phyloP scores from a whole-genome alignment of 192 early-diverging fungal genomes.

The Coemansia sp. region DNA sequence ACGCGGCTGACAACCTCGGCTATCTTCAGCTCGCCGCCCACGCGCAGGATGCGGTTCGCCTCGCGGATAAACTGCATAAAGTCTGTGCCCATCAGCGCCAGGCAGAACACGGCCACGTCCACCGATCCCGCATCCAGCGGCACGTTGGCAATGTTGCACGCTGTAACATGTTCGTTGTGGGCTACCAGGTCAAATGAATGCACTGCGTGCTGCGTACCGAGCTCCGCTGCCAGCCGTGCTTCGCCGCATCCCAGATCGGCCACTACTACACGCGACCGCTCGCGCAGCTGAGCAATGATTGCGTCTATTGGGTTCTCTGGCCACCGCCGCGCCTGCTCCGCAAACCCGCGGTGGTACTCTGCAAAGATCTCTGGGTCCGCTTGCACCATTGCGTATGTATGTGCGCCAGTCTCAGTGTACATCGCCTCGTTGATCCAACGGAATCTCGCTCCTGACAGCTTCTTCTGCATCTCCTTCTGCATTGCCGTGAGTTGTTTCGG shows the following conservation, averaged over 20 bases:
- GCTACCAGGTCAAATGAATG: conserved; percentile 88
- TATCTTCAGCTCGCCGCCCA: conserved; percentile 84
- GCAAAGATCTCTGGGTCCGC: conserved; percentile 86
- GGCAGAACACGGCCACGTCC: conserved; percentile 86
- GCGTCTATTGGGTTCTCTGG: conserved; percentile 90
- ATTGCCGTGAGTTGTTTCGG: conserved; percentile 20
- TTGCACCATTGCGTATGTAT: conserved; percentile 72
- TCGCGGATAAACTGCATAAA: conserved; percentile 88
- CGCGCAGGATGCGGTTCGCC: conserved; percentile 73
- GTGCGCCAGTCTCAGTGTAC: conserved; percentile 78
- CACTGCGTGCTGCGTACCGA: conserved; percentile 61
- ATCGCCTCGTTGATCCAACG: conserved; percentile 94
- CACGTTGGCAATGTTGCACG: conserved; percentile 90
- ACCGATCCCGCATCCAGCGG: conserved; percentile 63
- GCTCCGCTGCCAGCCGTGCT: conserved; percentile 72
- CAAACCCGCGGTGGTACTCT: conserved; percentile 94
- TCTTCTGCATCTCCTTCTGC: conserved; percentile 61
- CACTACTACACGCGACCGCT: conserved; percentile 43
- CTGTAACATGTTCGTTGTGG: conserved; percentile 71
- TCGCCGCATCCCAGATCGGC: conserved; percentile 98
- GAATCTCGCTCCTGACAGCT: conserved; percentile 74
- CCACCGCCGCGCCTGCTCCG: conserved; percentile 86
- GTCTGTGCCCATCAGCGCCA: conserved; percentile 97
- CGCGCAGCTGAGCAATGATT: conserved; percentile 64
- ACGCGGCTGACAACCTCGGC: conserved; percentile 93